These are phyloP conservation scores for Chlamydomonas eustigma DNA, from an alignment of 139 green algal genomes.

Conservation along the genomic window DNA sequence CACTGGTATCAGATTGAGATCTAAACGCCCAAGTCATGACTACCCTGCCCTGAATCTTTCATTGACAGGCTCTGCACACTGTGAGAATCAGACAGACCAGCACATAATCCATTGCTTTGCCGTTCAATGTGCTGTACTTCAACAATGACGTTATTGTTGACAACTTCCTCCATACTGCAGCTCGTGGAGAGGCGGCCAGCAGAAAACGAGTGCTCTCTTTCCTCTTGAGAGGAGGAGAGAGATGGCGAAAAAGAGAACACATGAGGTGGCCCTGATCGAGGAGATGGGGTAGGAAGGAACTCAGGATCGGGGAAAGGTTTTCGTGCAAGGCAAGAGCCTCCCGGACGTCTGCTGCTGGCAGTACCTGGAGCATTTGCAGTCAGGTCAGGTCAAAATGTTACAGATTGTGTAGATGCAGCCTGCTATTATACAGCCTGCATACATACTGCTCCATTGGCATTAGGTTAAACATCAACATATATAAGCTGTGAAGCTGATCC, in stretches of 20 bases:
- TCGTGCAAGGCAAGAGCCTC: neutral
- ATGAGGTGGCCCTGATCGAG: too few species aligned
- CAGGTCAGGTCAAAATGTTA: too few species aligned
- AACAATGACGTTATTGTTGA: neutral
- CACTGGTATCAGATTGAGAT: neutral
- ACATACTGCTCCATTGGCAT: neutral
- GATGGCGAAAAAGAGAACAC: too few species aligned
- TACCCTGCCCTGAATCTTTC: too few species aligned
- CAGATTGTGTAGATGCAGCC: neutral
- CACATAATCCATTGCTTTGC: too few species aligned
- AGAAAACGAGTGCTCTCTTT: neutral
- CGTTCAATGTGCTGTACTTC: neutral
- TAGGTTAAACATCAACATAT: neutral
- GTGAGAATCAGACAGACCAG: too few species aligned
- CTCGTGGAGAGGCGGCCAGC: neutral
- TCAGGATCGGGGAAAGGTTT: neutral
- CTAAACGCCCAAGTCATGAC: too few species aligned
- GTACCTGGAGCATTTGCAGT: too few species aligned
- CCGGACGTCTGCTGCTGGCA: neutral
- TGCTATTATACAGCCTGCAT: neutral
- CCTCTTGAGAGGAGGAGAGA: too few species aligned
- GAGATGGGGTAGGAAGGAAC: neutral
- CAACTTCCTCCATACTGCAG: neutral
- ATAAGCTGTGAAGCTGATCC: neutral
- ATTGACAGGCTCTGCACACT: too few species aligned